Evolutionary conservation across 805 yeast species (phyloP), one percentile per base, ranked within the genome.

Genomic region (Yarrowia keelungensis): DNA sequence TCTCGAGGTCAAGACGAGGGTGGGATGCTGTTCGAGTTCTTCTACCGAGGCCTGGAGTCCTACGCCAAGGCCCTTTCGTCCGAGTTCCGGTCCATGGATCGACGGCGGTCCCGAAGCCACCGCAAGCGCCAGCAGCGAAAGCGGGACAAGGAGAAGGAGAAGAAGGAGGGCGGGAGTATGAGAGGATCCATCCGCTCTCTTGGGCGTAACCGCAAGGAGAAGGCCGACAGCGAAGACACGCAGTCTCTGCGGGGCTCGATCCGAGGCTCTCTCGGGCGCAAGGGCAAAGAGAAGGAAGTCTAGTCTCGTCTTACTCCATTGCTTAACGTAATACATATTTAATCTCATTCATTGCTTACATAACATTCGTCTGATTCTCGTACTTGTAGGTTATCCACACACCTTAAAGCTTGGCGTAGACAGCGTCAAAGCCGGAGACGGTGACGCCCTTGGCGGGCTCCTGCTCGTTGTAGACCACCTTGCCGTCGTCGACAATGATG

Each of bases 401-500:
- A 26, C 32, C 43, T 69, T 75, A 79, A 50, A 79, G 76, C 71
- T 77, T 76, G 65, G 81, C 76, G 46, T 73, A 70, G 41, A 84
- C 81, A 38, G 85, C 82, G 51, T 84, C 85, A 67, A 74, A 78
- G 45, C 85, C 82, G 69, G 85, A 81, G 67, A 81, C 84, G 54
- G 79, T 74, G 59, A 84, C 84, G 51, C 76, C 85, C 35, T 75
- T 71, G 43, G 78, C 80, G 11, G 80, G 75, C 77, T 85, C 88
- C 70, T 77, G 78, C 71, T 84, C 87, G 45, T 83, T 79, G 77
- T 86, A 86, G 66, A 79, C 77, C 69, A 87, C 83, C 70, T 79
- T 78, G 73, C 88, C 88, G 69, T 85, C 78, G 73, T 86, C 87
- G 67, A 90, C 87, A 71, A 92, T 81, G 69, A 89, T 80, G 53